Conservation (phyloP, 1,284 basidiomycete species). For the Takashimella koratensis region DNA sequence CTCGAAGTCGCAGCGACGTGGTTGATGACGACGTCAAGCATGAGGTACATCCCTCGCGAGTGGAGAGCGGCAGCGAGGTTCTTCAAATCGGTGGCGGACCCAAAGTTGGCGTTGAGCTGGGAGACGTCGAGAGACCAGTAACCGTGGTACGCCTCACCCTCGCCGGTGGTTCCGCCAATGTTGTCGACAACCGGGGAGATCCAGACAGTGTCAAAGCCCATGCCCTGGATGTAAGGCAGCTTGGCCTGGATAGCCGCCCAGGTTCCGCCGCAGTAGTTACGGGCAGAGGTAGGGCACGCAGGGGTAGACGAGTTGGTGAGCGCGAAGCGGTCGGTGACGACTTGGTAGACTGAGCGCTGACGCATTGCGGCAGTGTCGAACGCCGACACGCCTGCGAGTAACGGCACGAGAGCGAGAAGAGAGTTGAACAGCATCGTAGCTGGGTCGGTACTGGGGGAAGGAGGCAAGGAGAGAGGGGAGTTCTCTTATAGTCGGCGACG, state of each 20-base stretch:
- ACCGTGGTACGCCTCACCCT: constrained; percentile 49
- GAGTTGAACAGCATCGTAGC: not conserved
- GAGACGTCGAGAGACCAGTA: constrained; percentile 23
- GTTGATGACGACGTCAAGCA: constrained; percentile 52
- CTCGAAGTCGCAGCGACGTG: constrained; percentile 29
- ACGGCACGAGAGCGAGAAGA: constrained; percentile 17
- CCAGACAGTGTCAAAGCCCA: constrained; percentile 50
- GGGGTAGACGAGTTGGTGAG: constrained; percentile 27
- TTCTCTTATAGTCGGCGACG: not conserved
- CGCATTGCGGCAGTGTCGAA: constrained; percentile 35
- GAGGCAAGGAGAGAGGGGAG: not conserved
- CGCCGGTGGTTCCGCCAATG: constrained; percentile 34
- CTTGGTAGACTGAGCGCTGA: constrained; percentile 45
- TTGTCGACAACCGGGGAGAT: constrained; percentile 46
- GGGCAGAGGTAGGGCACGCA: constrained; percentile 26
- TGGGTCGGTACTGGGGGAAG: not conserved
- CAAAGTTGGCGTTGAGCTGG: constrained; percentile 51
- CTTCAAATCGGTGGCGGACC: constrained; percentile 48
- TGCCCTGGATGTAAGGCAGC: constrained; percentile 47
- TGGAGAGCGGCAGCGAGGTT: constrained; percentile 51
- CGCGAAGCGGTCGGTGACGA: constrained; percentile 48
- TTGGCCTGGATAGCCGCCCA: constrained; percentile 38
- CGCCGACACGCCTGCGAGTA: constrained; percentile 17
- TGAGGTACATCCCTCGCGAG: constrained; percentile 52
- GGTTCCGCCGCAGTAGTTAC: constrained; percentile 45